Evolutionary conservation across 257 asterid species (phyloP).

Genomic region (Craterostigma plantagineum): DNA sequence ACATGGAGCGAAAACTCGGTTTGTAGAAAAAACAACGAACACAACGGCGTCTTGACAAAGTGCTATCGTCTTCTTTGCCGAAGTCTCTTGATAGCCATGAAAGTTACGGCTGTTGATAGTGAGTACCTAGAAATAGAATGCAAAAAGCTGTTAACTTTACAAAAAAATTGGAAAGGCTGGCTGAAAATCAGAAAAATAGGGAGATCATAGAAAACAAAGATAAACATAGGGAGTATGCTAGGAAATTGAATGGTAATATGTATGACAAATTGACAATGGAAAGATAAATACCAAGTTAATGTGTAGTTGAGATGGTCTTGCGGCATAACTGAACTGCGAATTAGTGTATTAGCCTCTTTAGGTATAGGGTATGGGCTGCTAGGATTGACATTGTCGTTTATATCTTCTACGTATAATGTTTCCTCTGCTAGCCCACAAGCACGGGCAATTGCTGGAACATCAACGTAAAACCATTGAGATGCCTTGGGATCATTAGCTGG

Average conservation of each 20-base stretch:
- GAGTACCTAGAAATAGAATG: conserved; percentile 50
- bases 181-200: background rate
- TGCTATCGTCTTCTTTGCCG: conserved; percentile 19
- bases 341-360: conserved; percentile 49
- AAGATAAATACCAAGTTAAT: conserved; percentile 51
- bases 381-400: conserved; percentile 52
- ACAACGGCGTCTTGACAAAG: too few relatives aligned
- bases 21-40: too few relatives aligned
- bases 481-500: conserved; percentile 78
- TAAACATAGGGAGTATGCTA: background rate
- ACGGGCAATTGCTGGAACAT: conserved; percentile 64
- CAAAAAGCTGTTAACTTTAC: background rate
- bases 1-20: too few relatives aligned
- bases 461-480: conserved; percentile 87
- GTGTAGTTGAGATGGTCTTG: conserved; percentile 84
- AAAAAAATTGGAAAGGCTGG: background rate
- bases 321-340: conserved; percentile 85
- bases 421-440: conserved; percentile 61
- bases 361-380: conserved; percentile 84
- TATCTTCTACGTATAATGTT: conserved; percentile 62
- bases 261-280: background rate
- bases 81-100: conserved; percentile 78
- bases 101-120: conserved; percentile 86
- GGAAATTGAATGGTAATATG: background rate
- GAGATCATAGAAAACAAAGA: background rate